Base-by-base conservation (phyloP, 202 grass and related monocot species). In the Carex sylvatica region DNA sequence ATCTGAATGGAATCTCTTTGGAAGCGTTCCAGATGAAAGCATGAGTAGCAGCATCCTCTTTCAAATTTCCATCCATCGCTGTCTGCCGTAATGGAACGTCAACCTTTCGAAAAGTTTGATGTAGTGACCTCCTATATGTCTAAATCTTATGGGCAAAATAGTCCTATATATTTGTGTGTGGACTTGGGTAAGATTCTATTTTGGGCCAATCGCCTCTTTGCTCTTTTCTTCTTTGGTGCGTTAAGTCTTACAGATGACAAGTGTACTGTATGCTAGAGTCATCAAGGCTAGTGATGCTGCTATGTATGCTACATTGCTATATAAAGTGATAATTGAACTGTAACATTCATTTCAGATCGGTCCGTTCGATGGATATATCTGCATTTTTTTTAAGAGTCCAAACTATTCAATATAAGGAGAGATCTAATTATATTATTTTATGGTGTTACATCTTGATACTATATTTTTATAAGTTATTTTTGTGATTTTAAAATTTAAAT, bases 21-120 rank as follows among this genome's bases (percentile, higher is more conserved):
- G 71, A 74, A 70, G 18, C 67, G n/a, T 46, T 44, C 36, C 22
- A 53, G 46, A 30, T 53, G 46, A 74, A 51, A 73, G 69, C 69
- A 71, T 46, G 22, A 11, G 22, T 28, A 64, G 3, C 13, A 64
- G 65, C 44, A 20, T 15, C 70, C 11, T 7, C 22, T 16, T 28
- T 52, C 22, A 1, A 14, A 23, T 72, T 24, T 44, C 18, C 68
- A 71, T 72, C 69, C 42, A 51, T 73, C 69, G 11, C 44, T 51
- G 44, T 73, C 69, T 26, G 40, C 69, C 19, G 3, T 26, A 65
- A 51, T 73, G 8, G 36, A 11, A 10, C n/a, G 1, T 73, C 70
- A 26, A 73, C 31, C 71, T 31, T 30, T 8, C 3, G 47, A 74
- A 74, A 74, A 74, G 4, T 35, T 6, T 54, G 0, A 18, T 74